phyloP scores from a whole-genome alignment of 2,329 filamentous ascomycete genomes.

The Nemania diffusa region DNA sequence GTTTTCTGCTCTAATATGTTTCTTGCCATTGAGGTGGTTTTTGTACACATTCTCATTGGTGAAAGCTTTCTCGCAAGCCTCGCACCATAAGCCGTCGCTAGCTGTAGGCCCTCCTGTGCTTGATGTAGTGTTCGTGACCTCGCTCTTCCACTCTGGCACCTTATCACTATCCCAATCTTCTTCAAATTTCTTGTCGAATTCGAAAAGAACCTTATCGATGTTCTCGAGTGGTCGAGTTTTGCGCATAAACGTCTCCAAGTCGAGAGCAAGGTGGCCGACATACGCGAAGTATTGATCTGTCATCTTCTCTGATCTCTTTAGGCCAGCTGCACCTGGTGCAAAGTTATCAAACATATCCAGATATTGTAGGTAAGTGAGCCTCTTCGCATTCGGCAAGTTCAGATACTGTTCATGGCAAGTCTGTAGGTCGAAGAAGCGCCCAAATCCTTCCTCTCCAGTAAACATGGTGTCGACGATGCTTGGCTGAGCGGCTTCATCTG shows the following conservation, averaged over 20 bases:
- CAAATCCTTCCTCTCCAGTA: slow-evolving; percentile 93
- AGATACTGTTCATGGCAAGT: slow-evolving; percentile 86
- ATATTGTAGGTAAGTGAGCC: slow-evolving; percentile 90
- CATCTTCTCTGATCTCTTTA: slow-evolving; percentile 85
- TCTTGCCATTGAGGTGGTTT: slow-evolving; percentile 87
- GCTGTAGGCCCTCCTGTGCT: slow-evolving; percentile 51
- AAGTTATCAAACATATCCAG: slow-evolving; percentile 92
- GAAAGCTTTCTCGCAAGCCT: slow-evolving; percentile 93
- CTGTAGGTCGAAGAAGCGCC: slow-evolving; percentile 91
- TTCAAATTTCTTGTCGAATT: slow-evolving; percentile 86
- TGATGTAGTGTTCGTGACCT: slow-evolving; percentile 55
- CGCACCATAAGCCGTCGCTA: slow-evolving; percentile 83
- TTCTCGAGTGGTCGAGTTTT: slow-evolving; percentile 88
- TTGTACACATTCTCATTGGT: slow-evolving; percentile 96
- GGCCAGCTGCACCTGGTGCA: slow-evolving; percentile 73
- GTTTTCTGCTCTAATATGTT: slow-evolving; percentile 87
- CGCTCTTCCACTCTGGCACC: slow-evolving; percentile 79
- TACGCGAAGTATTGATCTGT: slow-evolving; percentile 95
- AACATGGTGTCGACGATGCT: slow-evolving; percentile 90
- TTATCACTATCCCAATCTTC: slow-evolving; percentile 83
- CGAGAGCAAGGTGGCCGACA: slow-evolving; percentile 79
- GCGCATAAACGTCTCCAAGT: slow-evolving; percentile 89
- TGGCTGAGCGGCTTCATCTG: slow-evolving; percentile 69
- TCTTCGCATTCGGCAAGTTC: slow-evolving; percentile 87
- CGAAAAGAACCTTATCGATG: slow-evolving; percentile 77